Evolutionary conservation across 768 basidiomycete species (phyloP).

Genomic region (Suillus subalutaceus): DNA sequence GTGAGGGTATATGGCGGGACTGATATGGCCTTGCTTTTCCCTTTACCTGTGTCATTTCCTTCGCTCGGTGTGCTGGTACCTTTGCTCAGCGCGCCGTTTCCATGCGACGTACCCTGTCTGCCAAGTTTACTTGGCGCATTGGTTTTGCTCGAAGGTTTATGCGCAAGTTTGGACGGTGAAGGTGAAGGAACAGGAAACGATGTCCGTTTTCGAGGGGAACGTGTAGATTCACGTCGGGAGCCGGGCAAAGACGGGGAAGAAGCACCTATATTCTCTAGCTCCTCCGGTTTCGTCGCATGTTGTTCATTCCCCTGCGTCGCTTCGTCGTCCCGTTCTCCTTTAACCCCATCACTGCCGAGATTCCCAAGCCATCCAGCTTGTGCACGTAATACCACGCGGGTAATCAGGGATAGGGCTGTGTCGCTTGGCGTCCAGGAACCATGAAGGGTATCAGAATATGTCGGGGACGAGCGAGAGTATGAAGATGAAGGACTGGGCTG

Average conservation of each 20-base stretch:
- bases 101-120: background rate
- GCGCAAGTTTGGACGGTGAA: background rate
- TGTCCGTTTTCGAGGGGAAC: background rate
- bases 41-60: constrained; percentile 19
- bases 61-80: background rate
- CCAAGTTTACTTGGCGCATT: background rate
- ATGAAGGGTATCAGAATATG: background rate
- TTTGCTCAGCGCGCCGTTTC: constrained; percentile 17
- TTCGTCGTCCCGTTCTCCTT: background rate
- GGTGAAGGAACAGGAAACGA: background rate
- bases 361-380: constrained; percentile 3
- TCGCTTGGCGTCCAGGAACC: background rate
- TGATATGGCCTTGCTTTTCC: constrained; percentile 21
- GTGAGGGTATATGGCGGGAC: background rate
- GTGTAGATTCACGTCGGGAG: background rate
- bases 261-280: background rate
- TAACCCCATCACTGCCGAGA: background rate
- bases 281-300: background rate
- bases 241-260: background rate
- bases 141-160: background rate
- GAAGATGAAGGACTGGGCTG: background rate
- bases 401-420: background rate
- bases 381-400: constrained; percentile 1
- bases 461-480: background rate
- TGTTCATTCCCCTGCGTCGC: too few species aligned